phyloP scores from a whole-genome alignment of 2,329 filamentous ascomycete species.

The Setomelanomma holmii region DNA sequence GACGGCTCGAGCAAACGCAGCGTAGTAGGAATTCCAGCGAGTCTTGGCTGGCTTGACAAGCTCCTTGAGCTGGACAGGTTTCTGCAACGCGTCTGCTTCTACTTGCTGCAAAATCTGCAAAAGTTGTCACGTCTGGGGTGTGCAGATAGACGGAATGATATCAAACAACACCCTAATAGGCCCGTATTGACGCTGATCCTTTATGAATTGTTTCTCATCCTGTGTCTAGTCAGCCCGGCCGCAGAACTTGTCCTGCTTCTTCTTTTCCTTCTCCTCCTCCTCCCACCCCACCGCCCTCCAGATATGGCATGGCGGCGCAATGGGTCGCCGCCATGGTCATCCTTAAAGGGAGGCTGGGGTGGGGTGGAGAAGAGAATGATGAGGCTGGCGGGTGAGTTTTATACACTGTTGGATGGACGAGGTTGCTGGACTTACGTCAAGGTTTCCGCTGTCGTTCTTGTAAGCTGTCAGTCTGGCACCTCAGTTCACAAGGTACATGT shows the following conservation, averaged over 20 bases:
- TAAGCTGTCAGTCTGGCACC: too few relatives aligned
- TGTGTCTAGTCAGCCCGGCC: constrained; percentile 10
- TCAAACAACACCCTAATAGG: background rate
- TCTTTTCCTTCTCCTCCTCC: too few relatives aligned
- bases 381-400: background rate
- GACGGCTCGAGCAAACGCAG: background rate
- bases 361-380: background rate
- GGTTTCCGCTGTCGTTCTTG: background rate
- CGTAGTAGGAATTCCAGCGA: too few relatives aligned
- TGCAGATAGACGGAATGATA: too few relatives aligned
- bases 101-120: too few relatives aligned
- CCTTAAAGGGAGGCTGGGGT: background rate
- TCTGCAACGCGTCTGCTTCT: too few relatives aligned
- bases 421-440: background rate
- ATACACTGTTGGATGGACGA: background rate
- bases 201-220: background rate
- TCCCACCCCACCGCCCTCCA: too few relatives aligned
- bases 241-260: too few relatives aligned
- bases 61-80: too few relatives aligned
- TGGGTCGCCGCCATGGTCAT: background rate
- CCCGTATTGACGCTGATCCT: background rate
- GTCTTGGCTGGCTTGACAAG: too few relatives aligned
- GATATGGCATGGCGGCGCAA: background rate
- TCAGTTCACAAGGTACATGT: too few relatives aligned
- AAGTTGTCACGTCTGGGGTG: too few relatives aligned